phyloP scores from a whole-genome alignment of 164 flowering plant species.

The Santalum album region DNA sequence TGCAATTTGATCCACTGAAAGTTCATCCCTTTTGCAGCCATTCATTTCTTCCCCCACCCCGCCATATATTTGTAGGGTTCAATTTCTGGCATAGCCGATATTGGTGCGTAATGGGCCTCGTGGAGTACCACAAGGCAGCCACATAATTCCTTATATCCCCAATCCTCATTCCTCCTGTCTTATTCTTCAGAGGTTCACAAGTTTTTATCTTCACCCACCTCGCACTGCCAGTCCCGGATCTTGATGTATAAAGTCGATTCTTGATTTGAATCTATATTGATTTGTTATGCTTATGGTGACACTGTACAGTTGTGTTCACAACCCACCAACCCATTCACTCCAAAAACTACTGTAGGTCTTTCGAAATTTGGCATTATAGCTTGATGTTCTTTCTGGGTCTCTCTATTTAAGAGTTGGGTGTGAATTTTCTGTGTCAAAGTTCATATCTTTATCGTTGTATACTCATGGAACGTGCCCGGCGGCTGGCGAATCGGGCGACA shows the following conservation, averaged over 20 bases:
- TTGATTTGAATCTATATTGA: not conserved
- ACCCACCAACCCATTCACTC: not conserved
- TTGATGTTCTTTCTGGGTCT: not conserved
- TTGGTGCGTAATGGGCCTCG: not conserved
- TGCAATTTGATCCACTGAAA: conserved; percentile 44
- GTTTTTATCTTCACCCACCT: conserved; percentile 11
- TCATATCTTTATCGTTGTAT: not conserved
- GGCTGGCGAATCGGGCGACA: conserved; percentile 62
- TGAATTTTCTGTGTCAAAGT: not conserved
- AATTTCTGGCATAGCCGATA: not conserved
- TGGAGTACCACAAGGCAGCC: not conserved
- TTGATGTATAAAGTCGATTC: not conserved
- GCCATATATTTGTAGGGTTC: not conserved
- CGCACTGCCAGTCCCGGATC: conserved; percentile 22
- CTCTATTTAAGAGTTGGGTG: conserved; percentile 1
- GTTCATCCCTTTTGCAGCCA: conserved; percentile 28
- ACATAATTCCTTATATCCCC: not conserved
- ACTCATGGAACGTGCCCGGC: conserved; percentile 83
- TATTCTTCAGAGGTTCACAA: conserved; percentile 21
- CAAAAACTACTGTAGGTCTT: not conserved
- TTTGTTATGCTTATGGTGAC: not conserved
- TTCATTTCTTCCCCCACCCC: conserved; percentile 16
- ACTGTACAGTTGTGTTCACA: not conserved
- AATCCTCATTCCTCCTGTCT: conserved; percentile 21
- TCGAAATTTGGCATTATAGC: not conserved